Percentiles rank a stretch among this genome's conserved stretches.
phyloP scores from a whole-genome alignment of 768 basidiomycete species.

The Imleria badia region DNA sequence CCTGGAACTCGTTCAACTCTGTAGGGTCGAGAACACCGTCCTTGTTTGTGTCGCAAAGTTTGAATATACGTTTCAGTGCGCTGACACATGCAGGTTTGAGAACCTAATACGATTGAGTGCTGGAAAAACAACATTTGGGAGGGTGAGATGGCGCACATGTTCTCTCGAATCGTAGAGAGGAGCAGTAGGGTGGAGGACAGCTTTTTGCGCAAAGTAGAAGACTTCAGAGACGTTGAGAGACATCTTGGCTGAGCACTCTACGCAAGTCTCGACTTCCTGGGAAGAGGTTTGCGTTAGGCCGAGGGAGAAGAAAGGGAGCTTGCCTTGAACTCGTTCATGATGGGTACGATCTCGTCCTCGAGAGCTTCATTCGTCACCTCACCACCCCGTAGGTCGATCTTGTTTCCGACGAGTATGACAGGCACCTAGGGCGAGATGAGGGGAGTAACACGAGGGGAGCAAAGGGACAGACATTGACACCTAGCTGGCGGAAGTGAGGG shows the following conservation, averaged over 20 bases:
- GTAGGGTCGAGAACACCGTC: slow-evolving; percentile 87
- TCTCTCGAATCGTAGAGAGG: slow-evolving; percentile 96
- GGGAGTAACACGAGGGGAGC: neutral
- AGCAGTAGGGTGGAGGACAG: slow-evolving; percentile 94
- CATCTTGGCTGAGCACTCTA: slow-evolving; percentile 92
- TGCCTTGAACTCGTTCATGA: slow-evolving; percentile 99
- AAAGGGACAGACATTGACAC: slow-evolving; percentile 76
- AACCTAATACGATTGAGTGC: slow-evolving; percentile 48
- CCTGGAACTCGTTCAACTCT: slow-evolving; percentile 97
- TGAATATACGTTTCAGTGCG: slow-evolving; percentile 92
- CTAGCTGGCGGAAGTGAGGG: slow-evolving; percentile 90
- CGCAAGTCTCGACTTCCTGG: slow-evolving; percentile 97
- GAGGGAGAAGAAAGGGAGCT: slow-evolving; percentile 12
- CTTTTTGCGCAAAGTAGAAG: slow-evolving; percentile 98
- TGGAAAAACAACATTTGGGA: slow-evolving; percentile 2
- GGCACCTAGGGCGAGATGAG: slow-evolving; percentile 62
- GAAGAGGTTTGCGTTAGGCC: slow-evolving; percentile 5
- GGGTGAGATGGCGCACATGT: slow-evolving; percentile 58
- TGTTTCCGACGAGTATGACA: slow-evolving; percentile 96
- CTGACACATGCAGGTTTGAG: slow-evolving; percentile 90
- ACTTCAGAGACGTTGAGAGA: slow-evolving; percentile 94
- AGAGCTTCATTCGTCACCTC: slow-evolving; percentile 92
- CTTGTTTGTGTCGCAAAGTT: slow-evolving; percentile 92
- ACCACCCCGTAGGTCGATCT: slow-evolving; percentile 93
- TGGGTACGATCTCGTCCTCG: slow-evolving; percentile 92